These are phyloP conservation scores for Neurospora discreta DNA, from an alignment of 495 filamentous ascomycete species.

Conservation along the genomic window DNA sequence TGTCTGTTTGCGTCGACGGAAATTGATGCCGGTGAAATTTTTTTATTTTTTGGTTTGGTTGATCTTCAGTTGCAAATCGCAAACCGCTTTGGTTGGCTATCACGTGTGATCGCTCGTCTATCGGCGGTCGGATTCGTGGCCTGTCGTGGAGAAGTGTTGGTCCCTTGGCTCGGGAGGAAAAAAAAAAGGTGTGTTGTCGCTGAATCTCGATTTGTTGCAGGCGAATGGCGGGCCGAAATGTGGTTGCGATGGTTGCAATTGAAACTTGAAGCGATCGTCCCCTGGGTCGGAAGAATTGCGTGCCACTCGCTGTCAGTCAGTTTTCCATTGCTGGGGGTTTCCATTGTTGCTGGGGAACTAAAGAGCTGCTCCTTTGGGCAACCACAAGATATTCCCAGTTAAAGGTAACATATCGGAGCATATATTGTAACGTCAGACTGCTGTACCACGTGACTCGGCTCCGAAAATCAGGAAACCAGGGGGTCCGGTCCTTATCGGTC, in stretches of 20 bases:
- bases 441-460: background rate
- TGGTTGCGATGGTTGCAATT: background rate
- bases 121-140: slow-evolving; percentile 18
- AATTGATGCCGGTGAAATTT: background rate
- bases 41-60: background rate
- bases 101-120: slow-evolving; percentile 16
- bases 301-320: background rate
- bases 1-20: background rate
- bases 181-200: background rate
- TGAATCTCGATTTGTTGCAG: background rate
- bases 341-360: background rate
- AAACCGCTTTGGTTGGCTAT: background rate
- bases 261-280: background rate
- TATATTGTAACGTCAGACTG: background rate
- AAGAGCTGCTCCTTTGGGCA: background rate
- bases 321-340: background rate
- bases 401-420: background rate
- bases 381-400: background rate
- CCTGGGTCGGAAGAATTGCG: background rate
- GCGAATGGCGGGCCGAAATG: background rate
- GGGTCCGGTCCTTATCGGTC: background rate
- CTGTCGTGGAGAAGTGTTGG: slow-evolving; percentile 26
- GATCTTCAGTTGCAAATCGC: background rate
- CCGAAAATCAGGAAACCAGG: background rate
- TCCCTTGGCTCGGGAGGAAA: background rate